Percentiles rank a stretch among this genome's conserved stretches.
phyloP scores from a whole-genome alignment of 768 basidiomycete genomes.

The Boletus sensibilis region DNA sequence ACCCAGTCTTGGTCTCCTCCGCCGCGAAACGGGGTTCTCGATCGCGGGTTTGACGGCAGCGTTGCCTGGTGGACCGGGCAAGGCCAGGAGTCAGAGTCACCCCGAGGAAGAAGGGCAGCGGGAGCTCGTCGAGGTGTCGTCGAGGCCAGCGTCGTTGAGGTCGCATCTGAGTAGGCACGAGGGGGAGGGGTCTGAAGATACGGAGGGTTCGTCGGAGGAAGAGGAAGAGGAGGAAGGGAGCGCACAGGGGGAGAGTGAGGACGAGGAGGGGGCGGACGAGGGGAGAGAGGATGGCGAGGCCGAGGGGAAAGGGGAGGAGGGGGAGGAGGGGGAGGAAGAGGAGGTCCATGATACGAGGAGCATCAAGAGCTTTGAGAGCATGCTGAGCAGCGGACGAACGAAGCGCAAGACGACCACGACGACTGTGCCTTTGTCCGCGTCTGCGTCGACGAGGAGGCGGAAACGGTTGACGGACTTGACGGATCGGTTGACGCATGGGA shows the following conservation, averaged over 20 bases:
- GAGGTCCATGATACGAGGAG: conserved; percentile 60
- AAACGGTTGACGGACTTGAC: conserved; percentile 50
- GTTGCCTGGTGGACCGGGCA: conserved; percentile 44
- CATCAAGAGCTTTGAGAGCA: conserved; percentile 84
- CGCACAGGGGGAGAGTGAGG: conserved; percentile 9
- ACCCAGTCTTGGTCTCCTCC: conserved; percentile 64
- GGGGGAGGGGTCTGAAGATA: conserved; percentile 21
- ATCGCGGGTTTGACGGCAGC: conserved; percentile 73
- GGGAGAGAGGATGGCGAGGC: conserved; percentile 27
- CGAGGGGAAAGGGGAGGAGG: conserved; percentile 23
- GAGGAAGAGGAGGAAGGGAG: not conserved
- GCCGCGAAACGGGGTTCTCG: conserved; percentile 78
- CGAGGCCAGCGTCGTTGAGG: conserved; percentile 47
- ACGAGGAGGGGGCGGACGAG: conserved; percentile 27
- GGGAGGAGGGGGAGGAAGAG: conserved; percentile 29
- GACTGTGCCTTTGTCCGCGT: not conserved
- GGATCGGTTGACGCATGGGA: conserved; percentile 71
- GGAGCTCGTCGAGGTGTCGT: conserved; percentile 55
- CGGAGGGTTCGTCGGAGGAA: conserved; percentile 5
- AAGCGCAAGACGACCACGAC: conserved; percentile 13
- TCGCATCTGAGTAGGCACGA: conserved; percentile 22
- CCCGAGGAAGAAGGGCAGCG: conserved; percentile 41
- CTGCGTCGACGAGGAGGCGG: conserved; percentile 45
- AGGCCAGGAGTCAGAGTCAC: conserved; percentile 3
- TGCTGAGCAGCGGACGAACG: conserved; percentile 51